Base-by-base conservation (phyloP, 2,329 filamentous ascomycete species). In the Berkeleyomyces rouxiae region DNA sequence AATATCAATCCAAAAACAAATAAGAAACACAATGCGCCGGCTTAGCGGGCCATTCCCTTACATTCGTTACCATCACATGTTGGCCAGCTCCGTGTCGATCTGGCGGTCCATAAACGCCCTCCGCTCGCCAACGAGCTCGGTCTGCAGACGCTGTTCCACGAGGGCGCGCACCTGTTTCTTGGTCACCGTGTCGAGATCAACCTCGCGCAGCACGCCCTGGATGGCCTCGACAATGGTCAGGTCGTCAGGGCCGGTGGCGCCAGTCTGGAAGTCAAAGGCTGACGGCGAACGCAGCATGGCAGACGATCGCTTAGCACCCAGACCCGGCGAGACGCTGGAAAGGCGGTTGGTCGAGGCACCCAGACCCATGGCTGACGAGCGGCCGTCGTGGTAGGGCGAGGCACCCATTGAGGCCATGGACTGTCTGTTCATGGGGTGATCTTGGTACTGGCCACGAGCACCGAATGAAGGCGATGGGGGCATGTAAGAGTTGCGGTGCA, bases 111-210 rank as follows among this genome's bases (percentile, higher is more conserved):
- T 83, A 76, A 95, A 97, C 13, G 85, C 84, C 71, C 87, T 84
- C 72, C 90, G 86, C 74, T 96, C 91, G 31, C 90, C 91, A 0
- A 82, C 79, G 64, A 97, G 79, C 72, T 96, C 90, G 3, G 88
- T 92, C 76, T 96, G 92, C 66, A 99, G 75, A 69, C 91, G 83
- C 77, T 96, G 90, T 76, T 99, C 93, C 10, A 96, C 90, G 53
- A 97, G 80, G 3, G 88, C 91, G 59, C 88, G 82, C 63, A 93
- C 86, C 76, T 97, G 92, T 77, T 99, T 99, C 84, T 97, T 99
- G 5, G 93, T 99, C 58, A 97, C 89, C n/a, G 82, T 92, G 72
- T 99, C 93, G 49, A 99, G 79, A 72, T 99, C 92, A 0, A 96
- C 90, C 70, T 96, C 92, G 13, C 79, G 76, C 66, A 99, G 78